These are phyloP conservation scores for Hypholoma fasciculare DNA, from an alignment of 768 basidiomycete species.

Conservation along the genomic window DNA sequence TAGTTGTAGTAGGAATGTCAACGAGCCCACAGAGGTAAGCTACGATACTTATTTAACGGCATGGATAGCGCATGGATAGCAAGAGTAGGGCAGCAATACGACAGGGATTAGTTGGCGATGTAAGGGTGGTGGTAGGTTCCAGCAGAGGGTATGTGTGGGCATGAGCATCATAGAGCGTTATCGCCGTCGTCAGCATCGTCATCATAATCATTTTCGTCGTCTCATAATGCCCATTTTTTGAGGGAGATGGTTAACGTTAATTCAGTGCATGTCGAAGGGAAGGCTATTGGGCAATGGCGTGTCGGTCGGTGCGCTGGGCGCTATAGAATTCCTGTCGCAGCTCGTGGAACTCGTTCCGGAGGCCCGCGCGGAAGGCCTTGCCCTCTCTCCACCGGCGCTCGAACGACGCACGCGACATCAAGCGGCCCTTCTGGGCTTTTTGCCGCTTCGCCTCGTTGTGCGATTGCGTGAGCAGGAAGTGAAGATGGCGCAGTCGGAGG, in stretches of 20 bases:
- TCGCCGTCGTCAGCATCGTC: constrained; percentile 3
- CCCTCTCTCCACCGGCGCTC: constrained; percentile 33
- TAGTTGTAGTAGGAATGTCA: constrained; percentile 8
- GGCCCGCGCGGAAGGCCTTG: constrained; percentile 29
- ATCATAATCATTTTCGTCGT: not conserved
- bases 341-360: constrained; percentile 32
- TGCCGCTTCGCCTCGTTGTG: constrained; percentile 27
- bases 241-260: too few relatives aligned
- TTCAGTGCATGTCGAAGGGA: too few relatives aligned
- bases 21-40: constrained; percentile 8
- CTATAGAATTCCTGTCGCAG: constrained; percentile 23
- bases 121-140: constrained; percentile 1
- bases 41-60: constrained; percentile 6
- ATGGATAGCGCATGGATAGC: not conserved
- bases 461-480: constrained; percentile 29
- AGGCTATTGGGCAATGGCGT: too few relatives aligned
- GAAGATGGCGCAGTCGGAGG: constrained; percentile 31
- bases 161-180: constrained; percentile 13
- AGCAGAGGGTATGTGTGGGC: not conserved
- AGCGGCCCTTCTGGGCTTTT: constrained; percentile 22
- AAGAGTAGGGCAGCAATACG: not conserved
- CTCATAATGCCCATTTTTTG: not conserved
- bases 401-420: constrained; percentile 29
- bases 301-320: constrained; percentile 14
- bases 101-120: not conserved